These are phyloP conservation scores for Colletotrichum somersetense DNA, from an alignment of 2,329 filamentous ascomycete genomes.

Conservation along the genomic window DNA sequence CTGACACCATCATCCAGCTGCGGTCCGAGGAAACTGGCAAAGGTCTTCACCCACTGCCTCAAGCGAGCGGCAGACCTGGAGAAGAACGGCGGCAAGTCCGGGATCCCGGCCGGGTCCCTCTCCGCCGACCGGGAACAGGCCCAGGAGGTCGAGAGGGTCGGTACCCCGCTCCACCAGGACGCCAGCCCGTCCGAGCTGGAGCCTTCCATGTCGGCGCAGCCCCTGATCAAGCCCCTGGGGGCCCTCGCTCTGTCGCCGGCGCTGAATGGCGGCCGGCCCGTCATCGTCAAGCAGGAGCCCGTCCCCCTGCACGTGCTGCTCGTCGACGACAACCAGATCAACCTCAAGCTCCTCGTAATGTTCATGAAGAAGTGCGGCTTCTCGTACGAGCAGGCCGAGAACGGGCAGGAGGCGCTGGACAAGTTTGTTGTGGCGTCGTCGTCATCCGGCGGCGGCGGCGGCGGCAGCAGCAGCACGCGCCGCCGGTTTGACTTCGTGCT, in stretches of 20 bases:
- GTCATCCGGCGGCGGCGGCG: not conserved
- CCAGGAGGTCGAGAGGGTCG: constrained; percentile 4
- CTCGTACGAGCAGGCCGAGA: constrained; percentile 56
- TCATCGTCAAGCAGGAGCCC: constrained; percentile 16
- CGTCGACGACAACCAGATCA: constrained; percentile 59
- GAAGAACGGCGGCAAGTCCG: not conserved
- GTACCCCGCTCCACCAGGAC: constrained; percentile 7
- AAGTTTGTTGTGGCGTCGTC: constrained; percentile 51
- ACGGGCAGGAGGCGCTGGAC: constrained; percentile 63
- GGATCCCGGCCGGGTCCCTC: not conserved
- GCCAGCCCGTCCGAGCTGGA: not conserved
- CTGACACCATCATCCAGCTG: constrained; percentile 2
- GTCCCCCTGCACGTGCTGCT: constrained; percentile 48
- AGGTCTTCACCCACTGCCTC: constrained; percentile 47
- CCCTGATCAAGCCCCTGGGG: constrained; percentile 24
- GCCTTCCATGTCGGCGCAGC: constrained; percentile 3
- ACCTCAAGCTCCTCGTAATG: constrained; percentile 56
- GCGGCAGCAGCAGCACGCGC: constrained; percentile 17
- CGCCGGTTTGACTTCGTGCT: constrained; percentile 52
- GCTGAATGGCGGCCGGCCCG: constrained; percentile 9
- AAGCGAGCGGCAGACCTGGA: constrained; percentile 18
- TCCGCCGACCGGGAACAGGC: not conserved
- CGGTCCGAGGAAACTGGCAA: constrained; percentile 49
- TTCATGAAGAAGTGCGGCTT: constrained; percentile 58
- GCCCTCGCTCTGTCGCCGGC: not conserved